Evolutionary conservation across 2,329 filamentous ascomycete species (phyloP), one percentile per base, ranked within the genome.

Genomic region (Talaromyces funiculosus): DNA sequence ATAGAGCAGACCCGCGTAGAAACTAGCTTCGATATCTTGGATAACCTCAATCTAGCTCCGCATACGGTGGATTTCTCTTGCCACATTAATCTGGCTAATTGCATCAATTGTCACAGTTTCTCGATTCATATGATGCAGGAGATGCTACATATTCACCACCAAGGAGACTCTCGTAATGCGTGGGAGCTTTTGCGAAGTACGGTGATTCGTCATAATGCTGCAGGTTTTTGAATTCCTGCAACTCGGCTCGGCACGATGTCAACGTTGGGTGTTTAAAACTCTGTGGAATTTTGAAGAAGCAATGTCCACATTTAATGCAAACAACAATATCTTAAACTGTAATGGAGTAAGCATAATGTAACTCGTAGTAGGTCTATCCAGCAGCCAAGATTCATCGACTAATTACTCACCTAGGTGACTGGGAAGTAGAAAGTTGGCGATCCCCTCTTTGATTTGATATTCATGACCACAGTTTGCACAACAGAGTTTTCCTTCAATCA

Each of bases 371-470:
- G 18, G 9, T 29, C 29, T 53, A 3, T 53, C 12, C 29, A n/a
- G 22, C 22, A 20, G 20, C 18, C 26, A 14, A 3, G 14, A 10
- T 10, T 8, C 16, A 38, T 12, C n/a, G 3, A 26, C 6, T 33
- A n/a, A 9, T 8, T n/a, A 24, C 57, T 54, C 51, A 77, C 75
- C 94, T 75, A 99, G 78, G 79, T 99, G 94, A 69, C 89, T 94
- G 12, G 94, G 94, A 67, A 99, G 78, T 72, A 99, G 78, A 71
- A 99, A 99, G 76, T 97, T 97, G 62, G 92, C 91, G 74, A 97
- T 96, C 4, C 94, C 94, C 77, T 99, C 93, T 73, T 94, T 92
- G 64, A 99, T 88, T 62, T 86, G 86, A 76, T 97, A 99, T 79
- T 96, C 90, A 73, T 97, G 93, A 53, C 90, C 90, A 72, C 94